Conservation (phyloP, 1,139 yeast genomes). For the Kodamaea ohmeri region DNA sequence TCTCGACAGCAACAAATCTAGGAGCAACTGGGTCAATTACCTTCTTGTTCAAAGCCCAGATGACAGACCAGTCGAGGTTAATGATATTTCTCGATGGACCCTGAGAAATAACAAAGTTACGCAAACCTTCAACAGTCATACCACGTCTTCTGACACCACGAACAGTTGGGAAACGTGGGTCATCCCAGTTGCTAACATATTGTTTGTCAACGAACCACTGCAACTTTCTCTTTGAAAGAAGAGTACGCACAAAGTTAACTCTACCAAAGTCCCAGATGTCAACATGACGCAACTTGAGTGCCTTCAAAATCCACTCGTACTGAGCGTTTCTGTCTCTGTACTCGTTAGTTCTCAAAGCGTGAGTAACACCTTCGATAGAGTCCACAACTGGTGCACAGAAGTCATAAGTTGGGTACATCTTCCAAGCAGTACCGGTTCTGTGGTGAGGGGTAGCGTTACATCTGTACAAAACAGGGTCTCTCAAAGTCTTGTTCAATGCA, state of each 20-base stretch:
- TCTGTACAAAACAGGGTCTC: conserved; percentile 97
- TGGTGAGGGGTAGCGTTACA: conserved; percentile 95
- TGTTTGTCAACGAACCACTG: conserved; percentile 97
- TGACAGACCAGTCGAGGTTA: conserved; percentile 93
- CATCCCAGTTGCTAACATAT: conserved; percentile 91
- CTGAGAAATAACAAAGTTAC: conserved; percentile 88
- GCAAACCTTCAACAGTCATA: conserved; percentile 96
- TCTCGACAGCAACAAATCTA: conserved; percentile 79
- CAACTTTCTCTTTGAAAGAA: conserved; percentile 91
- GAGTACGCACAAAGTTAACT: conserved; percentile 91
- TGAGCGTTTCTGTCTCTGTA: conserved; percentile 98
- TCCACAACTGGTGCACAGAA: conserved; percentile 98
- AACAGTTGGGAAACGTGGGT: conserved; percentile 98
- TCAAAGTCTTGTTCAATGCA: conserved; percentile 85
- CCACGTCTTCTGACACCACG: conserved; percentile 99
- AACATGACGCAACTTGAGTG: conserved; percentile 80
- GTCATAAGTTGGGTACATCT: conserved; percentile 95
- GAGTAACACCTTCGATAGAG: conserved; percentile 93
- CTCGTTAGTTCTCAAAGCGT: conserved; percentile 94
- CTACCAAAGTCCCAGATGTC: conserved; percentile 97
- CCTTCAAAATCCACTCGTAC: conserved; percentile 90
- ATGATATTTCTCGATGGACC: conserved; percentile 97
- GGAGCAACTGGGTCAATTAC: conserved; percentile 95
- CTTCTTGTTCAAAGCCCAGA: conserved; percentile 97
- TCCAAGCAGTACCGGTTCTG: conserved; percentile 90